These are phyloP conservation scores for Pseudocercospora cruenta DNA, from an alignment of 2,329 filamentous ascomycete species.

Conservation along the genomic window DNA sequence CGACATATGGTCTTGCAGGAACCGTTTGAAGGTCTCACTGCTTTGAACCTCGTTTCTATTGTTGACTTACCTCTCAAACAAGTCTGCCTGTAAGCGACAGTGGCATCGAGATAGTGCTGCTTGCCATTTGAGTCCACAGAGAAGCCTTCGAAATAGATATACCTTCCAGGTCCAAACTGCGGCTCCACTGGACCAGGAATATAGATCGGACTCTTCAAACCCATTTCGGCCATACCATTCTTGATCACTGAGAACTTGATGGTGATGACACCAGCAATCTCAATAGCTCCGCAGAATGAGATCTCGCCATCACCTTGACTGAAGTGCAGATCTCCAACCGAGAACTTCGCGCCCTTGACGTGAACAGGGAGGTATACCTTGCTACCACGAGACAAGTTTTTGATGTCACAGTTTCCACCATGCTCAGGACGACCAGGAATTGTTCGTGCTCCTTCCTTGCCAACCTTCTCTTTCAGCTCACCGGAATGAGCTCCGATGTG, in stretches of 20 bases:
- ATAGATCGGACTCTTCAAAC: constrained; percentile 82
- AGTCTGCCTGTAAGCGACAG: constrained; percentile 83
- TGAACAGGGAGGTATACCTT: constrained; percentile 89
- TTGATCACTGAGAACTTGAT: constrained; percentile 90
- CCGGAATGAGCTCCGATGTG: constrained; percentile 69
- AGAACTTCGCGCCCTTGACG: constrained; percentile 84
- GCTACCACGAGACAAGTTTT: constrained; percentile 76
- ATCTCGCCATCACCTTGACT: constrained; percentile 91
- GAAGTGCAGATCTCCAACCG: constrained; percentile 73
- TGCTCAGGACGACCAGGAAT: constrained; percentile 84
- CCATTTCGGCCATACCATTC: constrained; percentile 72
- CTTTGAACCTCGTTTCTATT: background rate
- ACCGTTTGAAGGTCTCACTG: background rate
- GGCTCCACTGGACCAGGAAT: constrained; percentile 85
- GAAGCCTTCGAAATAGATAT: constrained; percentile 88
- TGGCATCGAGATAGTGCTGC: constrained; percentile 86
- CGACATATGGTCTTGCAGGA: background rate
- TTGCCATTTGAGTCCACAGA: constrained; percentile 85
- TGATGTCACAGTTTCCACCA: constrained; percentile 90
- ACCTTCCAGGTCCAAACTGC: constrained; percentile 79
- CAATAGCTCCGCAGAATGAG: constrained; percentile 75
- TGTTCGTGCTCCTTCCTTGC: constrained; percentile 77
- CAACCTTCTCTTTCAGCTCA: constrained; percentile 67
- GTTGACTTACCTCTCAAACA: constrained; percentile 63
- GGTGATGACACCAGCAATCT: constrained; percentile 91